Evolutionary conservation across 176 grass and related monocot species (phyloP).

Genomic region (Panicum miliaceum): DNA sequence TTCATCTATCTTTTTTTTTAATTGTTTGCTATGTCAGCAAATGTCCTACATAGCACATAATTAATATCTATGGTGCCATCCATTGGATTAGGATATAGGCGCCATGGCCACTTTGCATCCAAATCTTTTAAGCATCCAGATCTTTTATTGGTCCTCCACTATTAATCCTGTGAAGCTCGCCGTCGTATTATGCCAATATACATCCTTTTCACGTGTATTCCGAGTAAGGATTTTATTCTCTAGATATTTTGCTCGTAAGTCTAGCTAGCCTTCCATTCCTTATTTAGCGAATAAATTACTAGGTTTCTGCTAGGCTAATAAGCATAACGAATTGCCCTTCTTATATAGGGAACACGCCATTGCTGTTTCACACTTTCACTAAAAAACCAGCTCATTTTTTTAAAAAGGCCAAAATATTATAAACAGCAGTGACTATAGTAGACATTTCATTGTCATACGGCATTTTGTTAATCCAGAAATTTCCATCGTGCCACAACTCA

Average conservation of each 20-base stretch:
- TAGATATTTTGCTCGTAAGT: not conserved
- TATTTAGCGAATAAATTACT: not conserved
- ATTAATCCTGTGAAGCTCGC: not conserved
- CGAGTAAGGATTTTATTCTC: not conserved
- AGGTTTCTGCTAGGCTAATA: not conserved
- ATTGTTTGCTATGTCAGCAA: too few relatives aligned
- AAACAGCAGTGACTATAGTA: not conserved
- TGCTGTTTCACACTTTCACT: not conserved
- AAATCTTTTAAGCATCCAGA: not conserved
- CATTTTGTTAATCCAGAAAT: not conserved
- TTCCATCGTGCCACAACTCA: not conserved
- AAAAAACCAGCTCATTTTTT: not conserved
- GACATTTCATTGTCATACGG: not conserved
- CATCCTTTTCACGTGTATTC: conserved; percentile 7
- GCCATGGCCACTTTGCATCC: conserved; percentile 3
- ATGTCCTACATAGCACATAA: not conserved
- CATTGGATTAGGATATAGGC: not conserved
- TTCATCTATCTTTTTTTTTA: too few relatives aligned
- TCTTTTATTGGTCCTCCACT: not conserved
- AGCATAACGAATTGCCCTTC: not conserved
- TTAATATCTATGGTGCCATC: not conserved
- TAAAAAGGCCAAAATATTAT: not conserved
- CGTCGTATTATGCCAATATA: not conserved
- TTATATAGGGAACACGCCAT: not conserved
- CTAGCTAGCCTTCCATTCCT: not conserved